phyloP scores from a whole-genome alignment of 768 basidiomycete genomes.

The Boletus edulis region DNA sequence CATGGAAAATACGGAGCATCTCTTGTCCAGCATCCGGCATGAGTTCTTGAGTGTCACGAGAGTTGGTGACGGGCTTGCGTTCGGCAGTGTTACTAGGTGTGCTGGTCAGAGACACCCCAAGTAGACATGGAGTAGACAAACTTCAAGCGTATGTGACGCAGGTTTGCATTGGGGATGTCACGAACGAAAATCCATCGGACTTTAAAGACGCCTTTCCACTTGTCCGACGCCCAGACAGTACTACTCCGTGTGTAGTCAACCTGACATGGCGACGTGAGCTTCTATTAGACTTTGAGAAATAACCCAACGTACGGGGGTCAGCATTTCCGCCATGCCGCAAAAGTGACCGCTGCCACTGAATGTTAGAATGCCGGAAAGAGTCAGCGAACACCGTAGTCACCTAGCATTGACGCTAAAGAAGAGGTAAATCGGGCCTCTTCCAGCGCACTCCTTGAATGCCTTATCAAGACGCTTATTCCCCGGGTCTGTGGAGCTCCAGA shows the following conservation, averaged over 20 bases:
- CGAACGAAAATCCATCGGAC: constrained; percentile 97
- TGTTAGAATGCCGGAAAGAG: constrained; percentile 7
- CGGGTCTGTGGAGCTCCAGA: constrained; percentile 96
- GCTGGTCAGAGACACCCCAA: constrained; percentile 11
- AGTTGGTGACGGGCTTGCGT: constrained; percentile 97
- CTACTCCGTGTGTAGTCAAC: constrained; percentile 94
- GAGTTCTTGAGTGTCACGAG: constrained; percentile 95
- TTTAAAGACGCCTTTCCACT: constrained; percentile 99
- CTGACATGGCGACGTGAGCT: constrained; percentile 29
- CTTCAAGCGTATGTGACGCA: constrained; percentile 89
- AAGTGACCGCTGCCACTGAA: constrained; percentile 75
- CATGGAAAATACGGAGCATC: constrained; percentile 93
- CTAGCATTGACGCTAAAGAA: constrained; percentile 98
- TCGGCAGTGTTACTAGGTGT: constrained; percentile 86
- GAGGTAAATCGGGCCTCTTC: constrained; percentile 92
- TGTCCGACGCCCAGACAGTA: constrained; percentile 98
- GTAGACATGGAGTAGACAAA: constrained; percentile 28
- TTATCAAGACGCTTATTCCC: constrained; percentile 97
- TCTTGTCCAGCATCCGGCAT: constrained; percentile 95
- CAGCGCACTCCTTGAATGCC: constrained; percentile 93
- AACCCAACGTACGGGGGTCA: constrained; percentile 68
- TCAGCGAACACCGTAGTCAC: constrained; percentile 29
- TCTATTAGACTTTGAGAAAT: not conserved
- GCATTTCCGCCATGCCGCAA: constrained; percentile 98
- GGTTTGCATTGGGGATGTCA: constrained; percentile 87